Evolutionary conservation across 768 basidiomycete genomes (phyloP), one percentile per base, ranked within the genome.

Genomic region (Tubosaeta sp.): DNA sequence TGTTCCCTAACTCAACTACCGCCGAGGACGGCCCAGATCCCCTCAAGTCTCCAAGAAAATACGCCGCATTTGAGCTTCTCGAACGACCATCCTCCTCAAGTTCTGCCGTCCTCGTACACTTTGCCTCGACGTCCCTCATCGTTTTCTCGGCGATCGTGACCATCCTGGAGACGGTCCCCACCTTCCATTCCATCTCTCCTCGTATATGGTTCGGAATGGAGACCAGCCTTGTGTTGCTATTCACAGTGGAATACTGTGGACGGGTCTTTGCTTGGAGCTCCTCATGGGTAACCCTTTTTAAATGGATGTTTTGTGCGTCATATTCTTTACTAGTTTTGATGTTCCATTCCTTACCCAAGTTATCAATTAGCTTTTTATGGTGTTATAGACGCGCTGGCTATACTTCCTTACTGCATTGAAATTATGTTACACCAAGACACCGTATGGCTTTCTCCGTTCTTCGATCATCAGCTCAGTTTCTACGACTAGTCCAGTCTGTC

Each of bases 341-440:
- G 10, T 19, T 41, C 10, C 8, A 10, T 19, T 46, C 9, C 52
- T 61, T 32, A 53, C 38, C 10, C 16, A 14, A 27, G 29, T 22
- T 25, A 22, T 31, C 26, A 32, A 46, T 66, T 57, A 82, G 86
- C 87, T 4, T 91, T 94, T 69, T 93, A 87, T 66, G 91, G 89
- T 5, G 78, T 95, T 22, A 82, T 92, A 65, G 93, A 95, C 63
- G 68, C 92, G 14, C 76, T 95, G 51, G 86, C 91, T 4, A 92
- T 95, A 43, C 61, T 89, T 22, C 93, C 93, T 3, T 95, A 93
- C 63, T 95, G 92, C 66, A 82, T 95, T 48, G 93, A 95, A 71
- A 76, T 95, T 46, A 70, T 88, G 27, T 64, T 94, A 11, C 83
- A 81, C 34, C 88, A 92, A 72, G 93, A 97, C 68, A 94, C 91